phyloP scores from a whole-genome alignment of 1,284 basidiomycete species.

The Malassezia yamatoensis region DNA sequence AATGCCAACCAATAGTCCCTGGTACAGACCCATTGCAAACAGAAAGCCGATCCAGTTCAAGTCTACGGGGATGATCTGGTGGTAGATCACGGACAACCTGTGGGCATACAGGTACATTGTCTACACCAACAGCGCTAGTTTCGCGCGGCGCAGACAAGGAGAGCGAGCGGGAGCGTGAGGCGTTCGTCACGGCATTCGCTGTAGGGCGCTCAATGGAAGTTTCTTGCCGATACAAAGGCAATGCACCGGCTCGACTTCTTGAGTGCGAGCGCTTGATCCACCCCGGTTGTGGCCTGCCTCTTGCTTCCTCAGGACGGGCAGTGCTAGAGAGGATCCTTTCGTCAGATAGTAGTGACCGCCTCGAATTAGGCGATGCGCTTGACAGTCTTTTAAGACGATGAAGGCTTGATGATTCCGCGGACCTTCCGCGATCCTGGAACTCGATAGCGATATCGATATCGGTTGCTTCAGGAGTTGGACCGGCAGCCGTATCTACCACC shows the following conservation, averaged over 20 bases:
- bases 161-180: conserved; percentile 25
- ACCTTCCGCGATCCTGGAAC: not conserved
- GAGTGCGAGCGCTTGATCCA: not conserved
- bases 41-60: conserved; percentile 63
- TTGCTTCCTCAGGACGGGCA: not conserved
- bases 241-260: not conserved
- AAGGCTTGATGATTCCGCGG: not conserved
- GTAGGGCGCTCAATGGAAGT: too few relatives aligned
- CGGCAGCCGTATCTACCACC: conserved; percentile 80
- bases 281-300: not conserved
- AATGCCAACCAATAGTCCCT: conserved; percentile 86
- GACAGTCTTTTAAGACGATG: not conserved
- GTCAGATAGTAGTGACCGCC: not conserved
- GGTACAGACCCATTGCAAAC: conserved; percentile 76
- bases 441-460: not conserved
- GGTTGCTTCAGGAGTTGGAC: conserved; percentile 56
- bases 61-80: conserved; percentile 58
- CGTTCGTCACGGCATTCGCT: not conserved
- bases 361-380: not conserved
- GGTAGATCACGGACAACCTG: conserved; percentile 56
- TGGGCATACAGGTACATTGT: conserved; percentile 9
- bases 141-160: conserved; percentile 19
- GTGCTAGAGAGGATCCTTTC: not conserved
- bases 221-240: not conserved
- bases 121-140: conserved; percentile 16